These are phyloP conservation scores for Ogataea chonburiensis DNA, from an alignment of 805 yeast species.

Conservation along the genomic window DNA sequence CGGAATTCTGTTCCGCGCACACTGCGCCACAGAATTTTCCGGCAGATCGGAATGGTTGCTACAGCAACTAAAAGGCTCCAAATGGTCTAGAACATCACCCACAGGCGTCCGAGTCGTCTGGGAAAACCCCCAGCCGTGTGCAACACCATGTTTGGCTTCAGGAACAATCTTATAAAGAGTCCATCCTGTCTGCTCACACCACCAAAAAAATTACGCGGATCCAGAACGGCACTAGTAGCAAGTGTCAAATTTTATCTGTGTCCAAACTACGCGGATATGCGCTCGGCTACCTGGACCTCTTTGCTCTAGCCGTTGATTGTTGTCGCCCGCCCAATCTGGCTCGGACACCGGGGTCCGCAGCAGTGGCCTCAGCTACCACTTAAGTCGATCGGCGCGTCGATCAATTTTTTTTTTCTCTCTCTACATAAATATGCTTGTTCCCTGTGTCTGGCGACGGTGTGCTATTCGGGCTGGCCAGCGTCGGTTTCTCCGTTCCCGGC, in stretches of 20 bases:
- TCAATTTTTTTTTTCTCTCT: conserved; percentile 1
- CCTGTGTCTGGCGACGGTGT: conserved; percentile 1
- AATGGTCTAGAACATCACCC: too few relatives aligned
- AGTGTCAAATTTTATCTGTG: background rate
- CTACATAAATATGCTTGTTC: background rate
- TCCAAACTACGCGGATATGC: conserved; percentile 9
- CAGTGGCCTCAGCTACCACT: too few relatives aligned
- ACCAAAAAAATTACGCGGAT: conserved; percentile 16
- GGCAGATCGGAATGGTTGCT: conserved; percentile 18
- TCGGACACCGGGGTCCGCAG: too few relatives aligned
- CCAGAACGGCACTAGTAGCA: conserved; percentile 1
- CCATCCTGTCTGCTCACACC: too few relatives aligned
- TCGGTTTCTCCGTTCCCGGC: conserved; percentile 2
- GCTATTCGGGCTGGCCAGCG: background rate
- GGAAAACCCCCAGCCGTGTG: too few relatives aligned
- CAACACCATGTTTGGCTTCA: too few relatives aligned
- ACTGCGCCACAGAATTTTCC: conserved; percentile 11
- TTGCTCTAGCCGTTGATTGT: too few relatives aligned
- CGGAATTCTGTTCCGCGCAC: conserved; percentile 9
- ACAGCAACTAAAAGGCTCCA: too few relatives aligned
- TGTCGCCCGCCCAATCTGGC: too few relatives aligned
- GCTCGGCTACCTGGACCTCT: too few relatives aligned
- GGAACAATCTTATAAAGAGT: too few relatives aligned
- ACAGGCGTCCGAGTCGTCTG: too few relatives aligned
- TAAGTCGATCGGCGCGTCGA: conserved; percentile 13